Percentiles rank a stretch among this genome's conserved stretches.
These are phyloP conservation scores for Recurvomyces mirabilis DNA, from an alignment of 495 filamentous ascomycete genomes.

Conservation along the genomic window DNA sequence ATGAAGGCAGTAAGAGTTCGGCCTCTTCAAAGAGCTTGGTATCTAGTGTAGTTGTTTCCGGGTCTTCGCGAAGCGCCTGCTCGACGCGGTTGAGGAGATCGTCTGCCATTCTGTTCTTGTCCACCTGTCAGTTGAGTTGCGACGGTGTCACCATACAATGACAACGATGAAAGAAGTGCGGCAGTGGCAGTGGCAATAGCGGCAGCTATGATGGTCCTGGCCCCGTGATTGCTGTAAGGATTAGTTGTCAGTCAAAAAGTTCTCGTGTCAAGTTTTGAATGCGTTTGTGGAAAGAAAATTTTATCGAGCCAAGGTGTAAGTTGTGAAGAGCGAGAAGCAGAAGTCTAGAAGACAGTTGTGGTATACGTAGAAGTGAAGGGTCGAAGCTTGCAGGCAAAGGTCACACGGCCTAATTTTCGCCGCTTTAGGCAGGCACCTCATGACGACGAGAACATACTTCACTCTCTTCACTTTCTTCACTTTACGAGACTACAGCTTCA, in stretches of 20 bases:
- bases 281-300: neutral
- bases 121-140: too few species aligned
- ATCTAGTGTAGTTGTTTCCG: slow-evolving; percentile 6
- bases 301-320: neutral
- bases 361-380: too few species aligned
- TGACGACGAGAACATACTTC: neutral
- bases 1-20: slow-evolving; percentile 10
- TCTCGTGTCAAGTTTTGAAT: neutral
- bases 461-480: neutral
- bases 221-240: neutral
- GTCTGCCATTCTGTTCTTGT: too few species aligned
- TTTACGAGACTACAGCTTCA: too few species aligned
- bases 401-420: neutral
- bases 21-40: slow-evolving; percentile 13
- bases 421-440: slow-evolving; percentile 2
- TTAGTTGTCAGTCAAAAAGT: too few species aligned
- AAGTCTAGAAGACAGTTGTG: too few species aligned
- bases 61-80: neutral
- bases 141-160: too few species aligned
- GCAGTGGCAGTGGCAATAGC: too few species aligned
- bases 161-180: too few species aligned
- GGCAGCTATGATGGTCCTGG: neutral
- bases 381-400: neutral
- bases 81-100: neutral
- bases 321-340: neutral